Base-by-base conservation (phyloP, 2,329 filamentous ascomycete species). In the Venturia asperata region DNA sequence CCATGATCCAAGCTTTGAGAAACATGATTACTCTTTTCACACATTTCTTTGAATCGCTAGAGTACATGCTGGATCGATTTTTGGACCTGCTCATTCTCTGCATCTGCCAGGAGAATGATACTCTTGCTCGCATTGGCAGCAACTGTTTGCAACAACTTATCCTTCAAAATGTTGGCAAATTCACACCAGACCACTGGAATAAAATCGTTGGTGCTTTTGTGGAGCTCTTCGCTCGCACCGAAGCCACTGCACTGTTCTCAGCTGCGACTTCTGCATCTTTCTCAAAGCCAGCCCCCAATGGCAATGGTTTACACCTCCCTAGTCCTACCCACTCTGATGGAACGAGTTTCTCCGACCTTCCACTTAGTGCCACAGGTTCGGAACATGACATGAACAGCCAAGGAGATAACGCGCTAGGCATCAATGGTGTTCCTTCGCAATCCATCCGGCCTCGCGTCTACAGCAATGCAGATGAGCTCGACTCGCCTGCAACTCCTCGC, bases 11-110 rank as follows among this genome's bases (percentile, higher is more conserved):
- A 75, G 94, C 94, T 1, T 80, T 99, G 65, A 88, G 94, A 66
- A 97, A 97, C 77, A 96, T 99, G 90, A 97, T 99, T 71, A 93
- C 91, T 0, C 84, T 99, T 30, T 99, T 99, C 76, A 99, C 95
- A 0, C 95, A 99, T 77, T 99, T 97, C 77, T 99, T 99, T 69
- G 91, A 95, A 66, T 87, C 92, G 0, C 80, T 99, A 11, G 92
- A 97, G 77, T 96, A 96, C 74, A 99, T 99, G 94, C 84, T 99
- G 21, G 92, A 97, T 75, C 85, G 94, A n/a, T 97, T 99, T 75
- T 79, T 99, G 45, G 93, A 97, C 75, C 84, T 99, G 24, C 80
- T 99, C 13, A 92, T 91, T 3, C 84, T 99, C 13, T 99, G 94
- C 74, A 99, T 99, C 68, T 97, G 93, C 74, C 94, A 99, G 76